phyloP scores from a whole-genome alignment of 345 rosid species.

The Kernera saxatilis region DNA sequence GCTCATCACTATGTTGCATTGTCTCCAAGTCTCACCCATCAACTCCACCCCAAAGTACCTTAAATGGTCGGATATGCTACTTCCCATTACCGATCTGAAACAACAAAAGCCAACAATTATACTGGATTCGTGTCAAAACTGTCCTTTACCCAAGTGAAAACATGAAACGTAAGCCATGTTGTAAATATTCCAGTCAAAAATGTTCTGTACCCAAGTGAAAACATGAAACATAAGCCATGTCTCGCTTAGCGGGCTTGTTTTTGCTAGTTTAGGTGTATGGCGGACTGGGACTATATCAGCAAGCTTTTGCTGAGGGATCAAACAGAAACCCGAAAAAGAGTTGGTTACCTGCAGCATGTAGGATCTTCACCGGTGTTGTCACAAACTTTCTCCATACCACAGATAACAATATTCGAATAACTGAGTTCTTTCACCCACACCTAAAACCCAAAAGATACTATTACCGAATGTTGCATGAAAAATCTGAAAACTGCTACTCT shows the following conservation, averaged over 20 bases:
- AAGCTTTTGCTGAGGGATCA: background rate
- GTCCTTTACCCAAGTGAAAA: background rate
- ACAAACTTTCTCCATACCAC: slow-evolving; percentile 56
- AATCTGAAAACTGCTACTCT: background rate
- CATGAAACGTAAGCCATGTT: background rate
- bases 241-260: background rate
- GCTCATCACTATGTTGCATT: slow-evolving; percentile 67
- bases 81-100: slow-evolving; percentile 71
- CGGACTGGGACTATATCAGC: background rate
- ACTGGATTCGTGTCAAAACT: background rate
- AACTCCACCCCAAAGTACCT: slow-evolving; percentile 59
- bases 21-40: slow-evolving; percentile 54
- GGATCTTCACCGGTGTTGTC: slow-evolving; percentile 84
- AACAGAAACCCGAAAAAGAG: background rate
- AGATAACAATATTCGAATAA: slow-evolving; percentile 16
- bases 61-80: slow-evolving; percentile 70
- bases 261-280: background rate
- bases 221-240: background rate
- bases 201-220: background rate
- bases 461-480: background rate
- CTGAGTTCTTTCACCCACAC: slow-evolving; percentile 26
- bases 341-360: slow-evolving; percentile 56
- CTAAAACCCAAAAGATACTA: slow-evolving; percentile 7
- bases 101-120: background rate
- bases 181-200: background rate